These are phyloP conservation scores for Euphorbia schlechtendalii DNA, from an alignment of 441 rosid genomes.

Conservation along the genomic window DNA sequence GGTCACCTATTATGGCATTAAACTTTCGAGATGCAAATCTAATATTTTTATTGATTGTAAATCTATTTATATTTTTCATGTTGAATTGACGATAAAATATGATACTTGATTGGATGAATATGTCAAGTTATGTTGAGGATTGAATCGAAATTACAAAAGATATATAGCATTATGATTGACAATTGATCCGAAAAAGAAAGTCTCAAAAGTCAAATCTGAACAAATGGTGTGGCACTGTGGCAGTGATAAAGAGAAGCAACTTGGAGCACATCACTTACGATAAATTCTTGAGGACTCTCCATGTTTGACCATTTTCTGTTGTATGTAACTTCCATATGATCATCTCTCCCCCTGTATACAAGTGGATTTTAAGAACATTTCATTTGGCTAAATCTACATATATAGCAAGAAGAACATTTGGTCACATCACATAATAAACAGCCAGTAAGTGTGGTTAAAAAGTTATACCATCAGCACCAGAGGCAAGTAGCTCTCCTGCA, in stretches of 20 bases:
- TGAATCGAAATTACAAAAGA: background rate
- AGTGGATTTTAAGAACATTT: constrained; percentile 8
- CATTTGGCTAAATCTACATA: background rate
- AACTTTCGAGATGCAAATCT: background rate
- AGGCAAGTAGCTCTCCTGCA: constrained; percentile 88
- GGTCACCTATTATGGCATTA: background rate
- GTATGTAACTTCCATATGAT: constrained; percentile 72
- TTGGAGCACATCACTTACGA: constrained; percentile 37
- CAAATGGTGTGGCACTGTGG: background rate
- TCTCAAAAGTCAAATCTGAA: background rate
- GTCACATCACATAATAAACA: background rate
- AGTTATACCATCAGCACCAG: constrained; percentile 90
- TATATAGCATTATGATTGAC: constrained; percentile 2
- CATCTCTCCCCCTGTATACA: constrained; percentile 73
- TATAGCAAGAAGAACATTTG: background rate
- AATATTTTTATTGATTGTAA: background rate
- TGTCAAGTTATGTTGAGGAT: background rate
- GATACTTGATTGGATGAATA: background rate
- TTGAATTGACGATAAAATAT: background rate
- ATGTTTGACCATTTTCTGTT: constrained; percentile 61
- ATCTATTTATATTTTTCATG: background rate
- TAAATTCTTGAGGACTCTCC: constrained; percentile 77
- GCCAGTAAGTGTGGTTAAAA: constrained; percentile 9
- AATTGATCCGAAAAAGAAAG: background rate
- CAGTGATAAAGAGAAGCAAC: constrained; percentile 14